A percentile compares a stretch with the other conserved stretches of the same genome.
phyloP scores from a whole-genome alignment of 352 stramenopile species.

The Phytophthora meadii region DNA sequence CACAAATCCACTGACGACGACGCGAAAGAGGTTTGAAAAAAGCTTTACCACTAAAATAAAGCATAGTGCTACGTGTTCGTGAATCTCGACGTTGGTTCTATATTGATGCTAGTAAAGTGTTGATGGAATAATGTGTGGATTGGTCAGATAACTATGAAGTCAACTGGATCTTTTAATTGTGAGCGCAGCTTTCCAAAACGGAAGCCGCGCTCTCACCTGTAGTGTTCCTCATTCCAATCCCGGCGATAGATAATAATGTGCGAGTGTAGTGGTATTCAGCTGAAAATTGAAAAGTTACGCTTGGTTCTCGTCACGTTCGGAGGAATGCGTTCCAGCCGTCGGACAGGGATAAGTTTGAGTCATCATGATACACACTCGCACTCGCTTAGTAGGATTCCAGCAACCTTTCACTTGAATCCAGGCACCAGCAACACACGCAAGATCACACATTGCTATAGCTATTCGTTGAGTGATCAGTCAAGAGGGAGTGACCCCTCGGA shows the following conservation, averaged over 20 bases:
- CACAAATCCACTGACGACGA: too few relatives aligned
- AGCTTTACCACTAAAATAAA: too few relatives aligned
- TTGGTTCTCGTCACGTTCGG: conserved; percentile 85
- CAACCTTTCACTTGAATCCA: conserved; percentile 32
- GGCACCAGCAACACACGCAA: conserved; percentile 9
- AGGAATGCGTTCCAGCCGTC: conserved; percentile 86
- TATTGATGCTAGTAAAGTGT: background rate
- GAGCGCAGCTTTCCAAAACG: conserved; percentile 77
- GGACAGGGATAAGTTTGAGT: conserved; percentile 90
- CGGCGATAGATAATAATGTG: background rate
- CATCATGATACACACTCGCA: conserved; percentile 74
- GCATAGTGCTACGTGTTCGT: too few relatives aligned
- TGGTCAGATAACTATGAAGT: conserved; percentile 92
- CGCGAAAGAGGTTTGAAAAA: conserved; percentile 14
- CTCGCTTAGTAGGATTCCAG: background rate
- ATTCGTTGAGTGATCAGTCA: conserved; percentile 76
- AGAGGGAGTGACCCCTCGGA: conserved; percentile 91
- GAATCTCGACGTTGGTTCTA: too few relatives aligned
- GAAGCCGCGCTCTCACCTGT: conserved; percentile 73
- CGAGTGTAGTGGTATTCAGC: conserved; percentile 65
- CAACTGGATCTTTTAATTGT: conserved; percentile 87
- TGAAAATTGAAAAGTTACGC: conserved; percentile 89
- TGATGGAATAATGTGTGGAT: conserved; percentile 11
- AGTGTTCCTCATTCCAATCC: conserved; percentile 82
- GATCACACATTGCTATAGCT: conserved; percentile 15